Conservation (phyloP, 2,329 filamentous ascomycete species). For the Penicillium oxalicum region DNA sequence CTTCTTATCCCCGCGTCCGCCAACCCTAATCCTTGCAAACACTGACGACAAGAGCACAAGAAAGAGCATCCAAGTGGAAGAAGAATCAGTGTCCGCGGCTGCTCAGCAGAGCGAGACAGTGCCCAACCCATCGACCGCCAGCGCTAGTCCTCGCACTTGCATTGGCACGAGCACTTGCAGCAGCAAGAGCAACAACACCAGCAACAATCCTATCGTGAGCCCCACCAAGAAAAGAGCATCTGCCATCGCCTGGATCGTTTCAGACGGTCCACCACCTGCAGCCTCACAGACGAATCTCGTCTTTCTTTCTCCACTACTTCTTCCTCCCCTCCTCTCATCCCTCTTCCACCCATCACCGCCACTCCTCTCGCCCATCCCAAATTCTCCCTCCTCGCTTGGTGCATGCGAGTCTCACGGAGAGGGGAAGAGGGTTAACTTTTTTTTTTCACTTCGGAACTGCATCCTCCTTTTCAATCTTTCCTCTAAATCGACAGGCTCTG, state of each 20-base stretch:
- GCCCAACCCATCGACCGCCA: too few species aligned
- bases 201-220: not conserved
- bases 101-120: not conserved
- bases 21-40: not conserved
- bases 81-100: not conserved
- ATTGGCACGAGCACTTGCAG: too few species aligned
- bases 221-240: not conserved
- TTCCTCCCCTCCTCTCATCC: not conserved
- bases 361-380: not conserved
- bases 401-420: slow-evolving; percentile 6
- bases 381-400: slow-evolving; percentile 12
- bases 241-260: not conserved
- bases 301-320: not conserved
- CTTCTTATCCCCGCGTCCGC: not conserved
- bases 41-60: not conserved
- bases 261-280: not conserved
- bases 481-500: slow-evolving; percentile 2
- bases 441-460: not conserved
- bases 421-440: slow-evolving; percentile 2
- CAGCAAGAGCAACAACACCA: not conserved
- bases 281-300: too few species aligned
- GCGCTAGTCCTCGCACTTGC: too few species aligned
- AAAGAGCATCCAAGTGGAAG: not conserved
- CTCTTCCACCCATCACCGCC: slow-evolving; percentile 1
- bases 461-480: not conserved